Evolutionary conservation across 345 rosid species (phyloP), one percentile per base, ranked within the genome.

Genomic region (Acer yangbiense): DNA sequence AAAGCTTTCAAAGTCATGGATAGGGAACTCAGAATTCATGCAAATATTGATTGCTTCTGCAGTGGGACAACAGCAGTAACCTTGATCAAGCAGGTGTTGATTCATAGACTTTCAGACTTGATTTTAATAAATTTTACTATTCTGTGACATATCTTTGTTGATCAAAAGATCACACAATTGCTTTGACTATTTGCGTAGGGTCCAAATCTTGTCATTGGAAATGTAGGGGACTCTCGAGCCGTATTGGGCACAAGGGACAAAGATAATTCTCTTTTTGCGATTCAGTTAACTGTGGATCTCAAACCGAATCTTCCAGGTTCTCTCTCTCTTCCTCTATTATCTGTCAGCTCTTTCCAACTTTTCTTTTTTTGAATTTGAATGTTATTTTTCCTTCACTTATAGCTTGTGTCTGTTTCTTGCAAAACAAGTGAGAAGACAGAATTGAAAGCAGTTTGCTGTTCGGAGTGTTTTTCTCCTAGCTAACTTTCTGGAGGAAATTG

Each of bases 61-160:
- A 97, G 99, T 78, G 99, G 99, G 68, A 94, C 99, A 55, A 97
- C 99, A 1, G 99, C 99, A 14, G 99, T 97, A 55, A 90, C 99
- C 63, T 73, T 97, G 84, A 80, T 97, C 84, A 97, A 93, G 85
- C 99, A 90, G 95, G 99, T 96, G 77, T 65, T 20, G 71, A 72
- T 75, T 75, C 55, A 18, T 43, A 60, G 57, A 54, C 44, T 29
- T 64, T 73, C 61, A 35, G 44, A 41, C 52, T 65, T 72, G 43
- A 73, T 75, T 65, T 76, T 60, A 16, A 74, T 50, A 13, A 43
- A 32, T 62, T 64, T 39, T 44, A 29, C 23, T 3, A 65, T 71
- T 80, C 76, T 69, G 41, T 65, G 58, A 41, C 72, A 20, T 76
- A 44, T 63, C 16, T 20, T 64, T 67, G 27, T 77, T 77, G 41